phyloP scores from a whole-genome alignment of 2,329 filamentous ascomycete species.

The Periconia sp. region DNA sequence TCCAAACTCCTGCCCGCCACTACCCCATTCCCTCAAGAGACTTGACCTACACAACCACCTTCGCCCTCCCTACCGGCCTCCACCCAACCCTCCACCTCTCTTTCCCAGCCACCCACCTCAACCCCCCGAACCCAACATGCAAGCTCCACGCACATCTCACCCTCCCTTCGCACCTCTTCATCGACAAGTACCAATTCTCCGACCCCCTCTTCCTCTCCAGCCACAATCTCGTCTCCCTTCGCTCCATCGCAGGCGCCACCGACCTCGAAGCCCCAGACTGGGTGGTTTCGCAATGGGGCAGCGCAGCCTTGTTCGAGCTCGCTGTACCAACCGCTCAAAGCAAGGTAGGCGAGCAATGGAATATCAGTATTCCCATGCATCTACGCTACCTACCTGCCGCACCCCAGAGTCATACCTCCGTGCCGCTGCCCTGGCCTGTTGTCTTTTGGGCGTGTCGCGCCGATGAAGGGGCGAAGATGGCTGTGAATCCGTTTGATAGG shows the following conservation, averaged over 20 bases:
- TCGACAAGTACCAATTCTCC: constrained; percentile 83
- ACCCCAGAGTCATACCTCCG: constrained; percentile 38
- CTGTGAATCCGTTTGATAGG: constrained; percentile 83
- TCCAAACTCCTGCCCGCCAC: constrained; percentile 87
- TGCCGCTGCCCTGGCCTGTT: constrained; percentile 77
- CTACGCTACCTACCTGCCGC: constrained; percentile 73
- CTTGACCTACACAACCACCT: constrained; percentile 70
- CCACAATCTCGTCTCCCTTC: constrained; percentile 75
- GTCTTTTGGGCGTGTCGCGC: constrained; percentile 90
- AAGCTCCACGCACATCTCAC: constrained; percentile 80
- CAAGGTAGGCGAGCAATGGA: constrained; percentile 58
- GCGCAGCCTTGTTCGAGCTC: constrained; percentile 76
- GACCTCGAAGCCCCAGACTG: constrained; percentile 93
- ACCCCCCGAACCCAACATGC: constrained; percentile 60
- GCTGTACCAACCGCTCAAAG: constrained; percentile 55
- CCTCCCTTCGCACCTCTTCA: constrained; percentile 80
- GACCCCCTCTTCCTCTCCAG: constrained; percentile 79
- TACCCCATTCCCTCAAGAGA: constrained; percentile 57
- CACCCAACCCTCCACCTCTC: constrained; percentile 83
- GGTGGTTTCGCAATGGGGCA: constrained; percentile 78
- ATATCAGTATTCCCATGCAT: constrained; percentile 78
- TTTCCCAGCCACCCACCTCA: constrained; percentile 59
- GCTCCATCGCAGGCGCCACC: constrained; percentile 74
- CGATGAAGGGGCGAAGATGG: constrained; percentile 69
- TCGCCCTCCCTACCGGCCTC: constrained; percentile 76